A percentile compares a stretch with the other conserved stretches of the same genome.
Evolutionary conservation across 768 basidiomycete genomes (phyloP).

Genomic region (Ramaria sp.): DNA sequence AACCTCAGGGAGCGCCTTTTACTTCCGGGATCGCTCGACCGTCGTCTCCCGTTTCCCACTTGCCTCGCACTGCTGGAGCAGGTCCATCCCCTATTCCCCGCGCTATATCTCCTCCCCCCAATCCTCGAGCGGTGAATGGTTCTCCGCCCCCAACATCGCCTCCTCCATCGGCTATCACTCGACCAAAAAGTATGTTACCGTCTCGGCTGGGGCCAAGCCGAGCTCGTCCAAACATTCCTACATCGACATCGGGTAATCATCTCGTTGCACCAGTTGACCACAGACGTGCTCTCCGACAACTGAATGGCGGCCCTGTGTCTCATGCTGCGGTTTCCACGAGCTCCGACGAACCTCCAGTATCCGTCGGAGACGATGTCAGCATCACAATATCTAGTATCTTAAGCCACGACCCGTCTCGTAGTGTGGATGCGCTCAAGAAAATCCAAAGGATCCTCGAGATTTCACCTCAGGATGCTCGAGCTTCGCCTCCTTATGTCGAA

Average conservation of each 20-base stretch:
- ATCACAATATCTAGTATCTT: conserved; percentile 82
- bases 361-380: conserved; percentile 50
- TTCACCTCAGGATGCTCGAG: conserved; percentile 61
- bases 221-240: conserved; percentile 27
- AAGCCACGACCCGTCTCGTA: conserved; percentile 73
- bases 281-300: conserved; percentile 8
- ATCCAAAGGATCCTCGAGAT: conserved; percentile 79
- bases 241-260: background rate
- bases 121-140: conserved; percentile 21
- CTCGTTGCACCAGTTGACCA: background rate
- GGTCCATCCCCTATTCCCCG: conserved; percentile 31
- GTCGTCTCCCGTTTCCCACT: conserved; percentile 30
- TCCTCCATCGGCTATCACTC: conserved; percentile 24
- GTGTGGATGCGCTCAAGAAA: conserved; percentile 90
- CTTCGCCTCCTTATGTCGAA: conserved; percentile 63
- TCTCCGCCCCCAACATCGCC: conserved; percentile 12
- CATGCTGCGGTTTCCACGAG: conserved; percentile 9
- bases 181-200: conserved; percentile 62
- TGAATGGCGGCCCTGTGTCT: conserved; percentile 14
- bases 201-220: conserved; percentile 66
- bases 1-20: conserved; percentile 49
- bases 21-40: conserved; percentile 37
- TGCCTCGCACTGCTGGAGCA: conserved; percentile 13
- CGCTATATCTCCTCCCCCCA: conserved; percentile 25
- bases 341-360: conserved; percentile 15